Evolutionary conservation across 441 rosid genomes (phyloP), one percentile per base, ranked within the genome.

Genomic region (Caryocar brasiliense): DNA sequence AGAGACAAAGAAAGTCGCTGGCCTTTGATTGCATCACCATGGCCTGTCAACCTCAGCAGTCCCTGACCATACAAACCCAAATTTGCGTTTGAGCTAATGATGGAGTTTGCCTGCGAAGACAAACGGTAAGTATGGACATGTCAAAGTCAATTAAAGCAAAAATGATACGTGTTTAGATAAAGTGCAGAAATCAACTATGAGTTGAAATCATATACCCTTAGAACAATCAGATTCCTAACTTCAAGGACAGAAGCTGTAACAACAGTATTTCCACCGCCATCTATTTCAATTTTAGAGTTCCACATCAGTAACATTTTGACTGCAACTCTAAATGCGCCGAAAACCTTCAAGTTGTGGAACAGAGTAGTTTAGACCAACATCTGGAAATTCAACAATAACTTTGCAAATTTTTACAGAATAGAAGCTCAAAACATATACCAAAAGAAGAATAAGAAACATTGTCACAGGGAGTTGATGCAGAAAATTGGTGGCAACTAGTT

Each of bases 51-150:
- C 61, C 61, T 65, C 62, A 93, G 69, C 55, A 86, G 70, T 51
- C 99, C 99, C 77, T 93, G 99, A 57, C 99, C 99, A 74, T 88
- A 81, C 40, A 88, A 51, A 13, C 86, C 96, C 79, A 93, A 64
- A 68, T 93, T 93, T 17, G 95, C 54, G 72, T 86, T 93, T 56
- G 97, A 93, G 57, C 83, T 73, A 63, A 93, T 77, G 59, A 82
- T 66, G 51, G 97, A 93, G 47, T 77, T 78, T 65, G 83, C 87
- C 99, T 93, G 78, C 66, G 75, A 66, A 65, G 27, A 61, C 40
- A 38, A 59, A 48, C 67, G 36, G 61, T 61, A 43, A 59, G 20
- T 24, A 68, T 9, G 50, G 23, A 14, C 22, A 28, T 12, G 18
- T 41, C 36, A 61, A 58, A 42, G 41, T 38, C 38, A 51, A 50